Evolutionary conservation across 2,329 filamentous ascomycete genomes (phyloP), one percentile per base, ranked within the genome.

Genomic region (Colletotrichum plurivorum): DNA sequence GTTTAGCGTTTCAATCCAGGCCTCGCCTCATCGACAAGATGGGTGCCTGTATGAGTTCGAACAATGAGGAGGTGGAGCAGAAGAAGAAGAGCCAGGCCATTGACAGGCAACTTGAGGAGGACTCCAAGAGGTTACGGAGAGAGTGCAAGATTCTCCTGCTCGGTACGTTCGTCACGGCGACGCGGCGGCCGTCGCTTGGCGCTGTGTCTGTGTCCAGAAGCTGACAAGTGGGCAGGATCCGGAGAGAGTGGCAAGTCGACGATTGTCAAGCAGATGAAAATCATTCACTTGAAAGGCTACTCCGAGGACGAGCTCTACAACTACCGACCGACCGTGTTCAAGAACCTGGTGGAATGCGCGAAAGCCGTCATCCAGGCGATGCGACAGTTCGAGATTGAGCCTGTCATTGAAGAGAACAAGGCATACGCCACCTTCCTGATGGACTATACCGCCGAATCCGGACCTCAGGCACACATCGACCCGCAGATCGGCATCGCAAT

Each of bases 261-360:
- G 10, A 98, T 99, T 76, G 96, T 99, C 75, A 99, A 99, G 83
- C 96, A 99, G 87, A 99, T 99, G 96, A 99, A 98, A 84, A 99
- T 99, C 76, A 98, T 99, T 78, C 96, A 99, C 78, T 92, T 98
- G 76, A 97, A 98, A 83, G 96, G 96, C 70, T 99, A 99, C 82
- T 95, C 94, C 12, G 90, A 94, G 74, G 95, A 98, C 76, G 96
- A 99, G 82, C 87, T 98, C 57, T 93, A 93, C 76, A 92, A 97
- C 79, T 98, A 98, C 84, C 93, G 96, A 69, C 90, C 97, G 71
- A 98, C 96, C 41, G 94, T 99, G 70, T 99, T 97, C 86, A 99
- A 99, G 84, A 99, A 99, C 80, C 87, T 99, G 69, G 89, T 98
- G 74, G 96, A 99, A 82, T 99, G 96, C 85, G 94, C 94, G 74